phyloP scores from a whole-genome alignment of 768 basidiomycete genomes.

The Rhodotorula paludigena region DNA sequence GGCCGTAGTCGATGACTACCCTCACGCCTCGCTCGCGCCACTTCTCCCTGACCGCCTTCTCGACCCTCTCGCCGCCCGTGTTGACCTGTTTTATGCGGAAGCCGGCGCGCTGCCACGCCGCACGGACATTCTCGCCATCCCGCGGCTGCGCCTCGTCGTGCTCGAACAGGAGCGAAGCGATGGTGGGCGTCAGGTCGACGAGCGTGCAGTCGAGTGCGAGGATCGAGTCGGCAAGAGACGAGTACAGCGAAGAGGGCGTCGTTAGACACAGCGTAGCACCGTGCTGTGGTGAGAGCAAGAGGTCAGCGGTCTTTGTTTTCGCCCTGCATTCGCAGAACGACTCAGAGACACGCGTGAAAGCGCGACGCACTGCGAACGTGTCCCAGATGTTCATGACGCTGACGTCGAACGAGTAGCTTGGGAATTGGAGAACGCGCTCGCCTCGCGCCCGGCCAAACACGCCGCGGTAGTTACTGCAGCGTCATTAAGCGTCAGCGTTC shows the following conservation, averaged over 20 bases:
- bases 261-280: constrained; percentile 35
- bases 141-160: constrained; percentile 27
- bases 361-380: constrained; percentile 20
- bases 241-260: constrained; percentile 29
- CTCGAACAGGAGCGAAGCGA: constrained; percentile 33
- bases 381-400: constrained; percentile 39
- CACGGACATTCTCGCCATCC: constrained; percentile 6
- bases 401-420: constrained; percentile 34
- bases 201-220: constrained; percentile 33
- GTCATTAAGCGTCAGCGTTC: not conserved
- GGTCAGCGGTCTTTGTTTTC: not conserved
- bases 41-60: constrained; percentile 27
- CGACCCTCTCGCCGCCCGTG: constrained; percentile 37
- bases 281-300: constrained; percentile 1
- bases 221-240: constrained; percentile 30
- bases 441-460: constrained; percentile 35
- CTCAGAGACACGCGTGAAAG: too few relatives aligned
- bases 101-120: constrained; percentile 28
- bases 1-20: constrained; percentile 38
- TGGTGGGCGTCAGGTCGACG: constrained; percentile 37
- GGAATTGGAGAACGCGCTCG: constrained; percentile 36
- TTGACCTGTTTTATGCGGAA: constrained; percentile 35
- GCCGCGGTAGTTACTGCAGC: constrained; percentile 30
- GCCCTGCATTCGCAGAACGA: not conserved
- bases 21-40: constrained; percentile 35